Evolutionary conservation across 2,329 filamentous ascomycete genomes (phyloP).

Genomic region (Gaeumannomyces sp.): DNA sequence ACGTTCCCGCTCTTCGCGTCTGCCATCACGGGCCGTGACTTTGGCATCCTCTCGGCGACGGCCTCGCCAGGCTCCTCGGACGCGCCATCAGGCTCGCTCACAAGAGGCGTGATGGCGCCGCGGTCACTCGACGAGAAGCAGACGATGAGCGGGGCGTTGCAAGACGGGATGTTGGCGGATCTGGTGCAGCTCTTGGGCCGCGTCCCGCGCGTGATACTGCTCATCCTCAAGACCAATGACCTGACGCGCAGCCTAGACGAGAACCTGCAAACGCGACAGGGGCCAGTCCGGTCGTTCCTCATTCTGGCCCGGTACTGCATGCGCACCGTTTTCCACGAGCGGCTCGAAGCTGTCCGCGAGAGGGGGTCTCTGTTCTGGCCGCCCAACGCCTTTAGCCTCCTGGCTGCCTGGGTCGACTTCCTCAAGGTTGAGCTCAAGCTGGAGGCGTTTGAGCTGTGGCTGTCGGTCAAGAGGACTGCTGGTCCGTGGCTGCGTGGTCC

Average conservation of each 20-base stretch:
- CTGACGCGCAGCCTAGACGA: constrained; percentile 91
- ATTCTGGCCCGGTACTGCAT: constrained; percentile 65
- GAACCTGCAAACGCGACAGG: constrained; percentile 68
- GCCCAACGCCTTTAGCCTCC: constrained; percentile 44
- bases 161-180: constrained; percentile 82
- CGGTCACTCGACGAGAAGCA: constrained; percentile 75
- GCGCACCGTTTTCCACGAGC: constrained; percentile 59
- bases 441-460: constrained; percentile 56
- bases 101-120: constrained; percentile 30
- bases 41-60: constrained; percentile 61
- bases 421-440: constrained; percentile 57
- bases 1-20: constrained; percentile 94
- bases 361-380: constrained; percentile 50
- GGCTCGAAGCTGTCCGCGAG: constrained; percentile 49
- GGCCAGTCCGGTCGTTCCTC: constrained; percentile 59
- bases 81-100: not conserved
- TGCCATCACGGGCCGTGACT: constrained; percentile 93
- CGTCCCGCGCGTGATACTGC: constrained; percentile 84
- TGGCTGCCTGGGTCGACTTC: constrained; percentile 53
- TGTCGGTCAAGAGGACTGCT: constrained; percentile 45
- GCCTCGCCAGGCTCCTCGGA: constrained; percentile 25
- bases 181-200: constrained; percentile 81
- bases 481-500: not conserved
- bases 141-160: constrained; percentile 74
- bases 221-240: constrained; percentile 98